Percentiles rank a stretch among this genome's conserved stretches.
phyloP scores from a whole-genome alignment of 352 stramenopile species.

The Peronospora farinosa region DNA sequence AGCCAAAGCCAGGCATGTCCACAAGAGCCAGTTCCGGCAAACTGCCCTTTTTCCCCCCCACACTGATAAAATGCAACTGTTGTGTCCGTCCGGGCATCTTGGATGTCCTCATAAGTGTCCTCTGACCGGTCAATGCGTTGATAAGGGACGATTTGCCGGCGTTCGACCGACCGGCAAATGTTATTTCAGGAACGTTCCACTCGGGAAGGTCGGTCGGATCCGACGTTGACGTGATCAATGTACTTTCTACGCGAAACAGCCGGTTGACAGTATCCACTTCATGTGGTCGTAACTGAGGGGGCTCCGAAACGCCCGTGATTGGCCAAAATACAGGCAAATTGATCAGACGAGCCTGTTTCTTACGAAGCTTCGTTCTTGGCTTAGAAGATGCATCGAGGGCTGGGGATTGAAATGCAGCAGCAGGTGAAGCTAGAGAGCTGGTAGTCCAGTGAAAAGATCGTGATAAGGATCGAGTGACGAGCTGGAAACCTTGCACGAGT shows the following conservation, averaged over 20 bases:
- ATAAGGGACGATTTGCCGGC: conserved; percentile 87
- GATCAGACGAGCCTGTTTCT: conserved; percentile 55
- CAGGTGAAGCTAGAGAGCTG: neutral
- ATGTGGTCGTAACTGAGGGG: conserved; percentile 47
- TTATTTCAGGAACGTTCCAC: conserved; percentile 72
- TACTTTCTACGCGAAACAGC: conserved; percentile 50
- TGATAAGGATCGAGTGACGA: neutral
- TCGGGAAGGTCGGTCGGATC: conserved; percentile 52
- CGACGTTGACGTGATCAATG: conserved; percentile 61
- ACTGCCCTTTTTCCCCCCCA: conserved; percentile 67
- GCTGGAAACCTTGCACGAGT: neutral
- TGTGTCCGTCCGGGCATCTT: conserved; percentile 86
- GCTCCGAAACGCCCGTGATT: conserved; percentile 48
- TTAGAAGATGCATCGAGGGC: neutral
- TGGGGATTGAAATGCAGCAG: conserved; percentile 1
- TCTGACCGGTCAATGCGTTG: conserved; percentile 72
- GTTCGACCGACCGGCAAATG: conserved; percentile 84
- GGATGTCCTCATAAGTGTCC: conserved; percentile 61
- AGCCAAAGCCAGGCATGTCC: conserved; percentile 86
- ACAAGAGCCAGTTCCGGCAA: conserved; percentile 64
- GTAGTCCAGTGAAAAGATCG: neutral
- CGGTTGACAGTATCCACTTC: conserved; percentile 57
- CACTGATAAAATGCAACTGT: conserved; percentile 72
- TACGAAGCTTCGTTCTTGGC: conserved; percentile 25
- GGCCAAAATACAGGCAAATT: conserved; percentile 46